These are phyloP conservation scores for Fusarium sulawesiense DNA, from an alignment of 2,329 filamentous ascomycete species.

Conservation along the genomic window DNA sequence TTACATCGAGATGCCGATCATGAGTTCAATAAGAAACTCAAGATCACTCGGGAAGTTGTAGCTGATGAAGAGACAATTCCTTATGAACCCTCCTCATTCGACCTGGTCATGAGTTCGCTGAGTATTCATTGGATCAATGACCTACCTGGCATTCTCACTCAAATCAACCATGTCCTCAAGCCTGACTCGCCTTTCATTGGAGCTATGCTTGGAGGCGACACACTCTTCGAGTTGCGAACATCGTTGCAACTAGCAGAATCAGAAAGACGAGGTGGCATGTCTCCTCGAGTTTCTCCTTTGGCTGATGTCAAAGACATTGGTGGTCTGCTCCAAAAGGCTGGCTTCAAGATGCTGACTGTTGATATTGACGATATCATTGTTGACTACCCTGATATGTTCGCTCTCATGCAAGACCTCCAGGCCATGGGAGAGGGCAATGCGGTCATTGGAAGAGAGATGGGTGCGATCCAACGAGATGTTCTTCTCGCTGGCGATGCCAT, in stretches of 20 bases:
- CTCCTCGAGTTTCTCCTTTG: constrained; percentile 88
- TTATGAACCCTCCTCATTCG: constrained; percentile 81
- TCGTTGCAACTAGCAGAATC: constrained; percentile 92
- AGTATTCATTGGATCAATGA: constrained; percentile 99
- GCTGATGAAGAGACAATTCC: constrained; percentile 79
- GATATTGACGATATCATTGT: constrained; percentile 98
- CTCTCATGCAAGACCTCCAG: constrained; percentile 92
- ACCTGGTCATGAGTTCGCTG: constrained; percentile 88
- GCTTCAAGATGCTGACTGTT: constrained; percentile 95
- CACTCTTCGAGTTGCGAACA: constrained; percentile 90
- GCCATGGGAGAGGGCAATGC: constrained; percentile 97
- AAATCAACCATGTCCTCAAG: constrained; percentile 88
- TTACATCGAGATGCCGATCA: constrained; percentile 82
- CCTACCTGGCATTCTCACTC: constrained; percentile 83
- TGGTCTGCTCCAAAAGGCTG: constrained; percentile 84
- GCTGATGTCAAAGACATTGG: constrained; percentile 94
- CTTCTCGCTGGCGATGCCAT: constrained; percentile 89
- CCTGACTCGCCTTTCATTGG: constrained; percentile 92
- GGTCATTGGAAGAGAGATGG: constrained; percentile 84
- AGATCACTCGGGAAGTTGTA: constrained; percentile 81
- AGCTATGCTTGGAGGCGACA: constrained; percentile 96
- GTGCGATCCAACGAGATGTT: constrained; percentile 81
- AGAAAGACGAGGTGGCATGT: constrained; percentile 90
- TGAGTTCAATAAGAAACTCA: constrained; percentile 78
- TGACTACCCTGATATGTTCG: constrained; percentile 89